Base-by-base conservation (phyloP, 164 flowering plant genomes). In the Berberis vulgaris region DNA sequence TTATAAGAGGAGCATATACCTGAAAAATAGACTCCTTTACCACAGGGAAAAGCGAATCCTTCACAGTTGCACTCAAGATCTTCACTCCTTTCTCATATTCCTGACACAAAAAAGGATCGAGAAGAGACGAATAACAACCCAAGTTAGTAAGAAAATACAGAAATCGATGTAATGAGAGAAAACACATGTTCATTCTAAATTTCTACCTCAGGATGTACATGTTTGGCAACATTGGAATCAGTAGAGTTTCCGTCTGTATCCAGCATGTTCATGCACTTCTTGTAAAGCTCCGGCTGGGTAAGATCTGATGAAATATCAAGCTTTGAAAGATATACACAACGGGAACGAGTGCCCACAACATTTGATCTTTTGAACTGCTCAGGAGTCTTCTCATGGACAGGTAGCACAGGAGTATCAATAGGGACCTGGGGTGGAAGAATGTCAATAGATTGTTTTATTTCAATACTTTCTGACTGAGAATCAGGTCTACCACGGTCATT, bases 301-400 rank as follows among this genome's bases (percentile, higher is more conserved):
- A 91, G 87, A 60, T 83, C 90, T 26, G 65, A 64, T 49, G 97
- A 91, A 54, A 91, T 83, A 61, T 91, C 92, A 72, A 91, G 84
- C 78, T 79, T 86, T 60, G 94, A 80, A 61, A 91, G 86, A 74
- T 89, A 91, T 70, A 65, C 56, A 69, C 62, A 69, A 49, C 64
- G 67, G 68, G 71, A 44, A 44, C 45, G 46, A 65, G 70, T 74
- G 72, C 70, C 26, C 26, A 26, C 26, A 26, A 26, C 74, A 39
- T 41, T 62, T 57, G 74, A 54, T 46, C 4, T 38, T 65, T 71
- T 75, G 38, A 77, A 57, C 65, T 64, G 55, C 44, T 73, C 80
- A 57, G 72, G 70, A n/a, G 63, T 50, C 69, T 77, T 74, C 60
- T 76, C 80, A 57, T 3, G 41, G 3, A 59, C 7, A 63, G 56